These are phyloP conservation scores for Didymella arachidicola DNA, from an alignment of 2,329 filamentous ascomycete species.

Conservation along the genomic window DNA sequence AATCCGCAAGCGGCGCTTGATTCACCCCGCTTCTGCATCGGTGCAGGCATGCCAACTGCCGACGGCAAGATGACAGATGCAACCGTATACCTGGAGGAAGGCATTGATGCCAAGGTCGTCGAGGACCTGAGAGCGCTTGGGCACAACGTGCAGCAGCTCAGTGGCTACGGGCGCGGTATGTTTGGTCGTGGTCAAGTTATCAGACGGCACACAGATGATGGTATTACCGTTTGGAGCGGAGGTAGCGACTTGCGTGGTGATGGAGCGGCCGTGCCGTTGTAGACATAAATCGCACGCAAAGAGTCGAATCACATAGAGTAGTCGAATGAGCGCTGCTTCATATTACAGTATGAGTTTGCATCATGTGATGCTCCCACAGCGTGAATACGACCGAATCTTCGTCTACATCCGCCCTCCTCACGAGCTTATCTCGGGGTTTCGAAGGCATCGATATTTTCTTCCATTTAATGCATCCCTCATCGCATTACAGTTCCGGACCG, in stretches of 20 bases:
- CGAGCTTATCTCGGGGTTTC: no score
- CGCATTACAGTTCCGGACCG: no score
- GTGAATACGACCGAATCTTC: no score
- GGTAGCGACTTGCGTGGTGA: slow-evolving; percentile 90
- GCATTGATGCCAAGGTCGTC: slow-evolving; percentile 73
- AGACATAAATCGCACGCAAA: neutral
- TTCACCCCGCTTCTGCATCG: slow-evolving; percentile 88
- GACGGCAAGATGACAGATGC: slow-evolving; percentile 65
- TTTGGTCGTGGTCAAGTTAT: slow-evolving; percentile 93
- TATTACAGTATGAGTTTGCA: no score
- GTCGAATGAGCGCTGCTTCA: no score
- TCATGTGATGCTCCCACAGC: no score
- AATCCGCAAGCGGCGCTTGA: slow-evolving; percentile 90
- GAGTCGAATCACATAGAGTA: neutral
- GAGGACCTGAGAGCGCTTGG: slow-evolving; percentile 73
- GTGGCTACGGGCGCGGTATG: slow-evolving; percentile 68
- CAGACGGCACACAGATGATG: slow-evolving; percentile 77
- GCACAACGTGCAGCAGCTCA: slow-evolving; percentile 74
- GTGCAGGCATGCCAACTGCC: slow-evolving; percentile 71
- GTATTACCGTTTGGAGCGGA: slow-evolving; percentile 78
- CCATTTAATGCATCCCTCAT: no score
- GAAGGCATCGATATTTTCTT: no score
- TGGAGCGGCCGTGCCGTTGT: slow-evolving; percentile 69
- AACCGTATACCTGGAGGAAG: slow-evolving; percentile 82
- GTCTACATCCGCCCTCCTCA: no score